Percentiles rank a stretch among this genome's conserved stretches.
Conservation (phyloP, 1,284 basidiomycete genomes). For the Neonothopanus nambi region DNA sequence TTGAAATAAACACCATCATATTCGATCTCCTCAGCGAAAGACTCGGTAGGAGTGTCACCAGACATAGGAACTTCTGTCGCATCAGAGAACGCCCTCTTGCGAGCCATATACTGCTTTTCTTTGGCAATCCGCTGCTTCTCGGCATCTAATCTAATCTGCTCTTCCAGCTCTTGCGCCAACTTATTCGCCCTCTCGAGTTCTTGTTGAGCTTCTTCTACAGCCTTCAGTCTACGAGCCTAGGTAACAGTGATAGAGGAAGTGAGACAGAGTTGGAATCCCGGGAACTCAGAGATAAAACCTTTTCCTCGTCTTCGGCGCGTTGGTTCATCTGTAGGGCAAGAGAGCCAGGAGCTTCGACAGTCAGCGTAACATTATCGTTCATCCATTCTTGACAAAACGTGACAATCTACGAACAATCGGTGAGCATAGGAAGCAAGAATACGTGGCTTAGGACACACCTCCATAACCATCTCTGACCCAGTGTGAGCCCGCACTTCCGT, state of each 20-base stretch:
- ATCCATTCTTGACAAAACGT: slow-evolving; percentile 74
- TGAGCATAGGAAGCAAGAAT: background rate
- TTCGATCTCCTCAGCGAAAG: slow-evolving; percentile 57
- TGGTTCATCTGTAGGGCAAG: slow-evolving; percentile 74
- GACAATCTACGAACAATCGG: slow-evolving; percentile 49
- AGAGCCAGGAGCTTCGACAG: slow-evolving; percentile 61
- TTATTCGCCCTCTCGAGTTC: slow-evolving; percentile 46
- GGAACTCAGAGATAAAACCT: slow-evolving; percentile 32
- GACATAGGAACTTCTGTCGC: slow-evolving; percentile 59
- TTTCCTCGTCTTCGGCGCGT: slow-evolving; percentile 65
- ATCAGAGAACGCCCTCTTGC: slow-evolving; percentile 65
- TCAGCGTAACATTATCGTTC: slow-evolving; percentile 51
- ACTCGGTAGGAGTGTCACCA: slow-evolving; percentile 58
- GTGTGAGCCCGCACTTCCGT: slow-evolving; percentile 58
- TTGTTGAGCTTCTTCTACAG: slow-evolving; percentile 49
- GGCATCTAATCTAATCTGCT: slow-evolving; percentile 62
- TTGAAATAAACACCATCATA: slow-evolving; percentile 60
- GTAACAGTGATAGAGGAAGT: slow-evolving; percentile 19
- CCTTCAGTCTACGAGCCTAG: slow-evolving; percentile 47
- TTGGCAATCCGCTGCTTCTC: slow-evolving; percentile 53
- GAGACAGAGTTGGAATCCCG: background rate
- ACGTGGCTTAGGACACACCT: slow-evolving; percentile 29
- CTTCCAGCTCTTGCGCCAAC: slow-evolving; percentile 56
- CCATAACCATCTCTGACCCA: slow-evolving; percentile 74
- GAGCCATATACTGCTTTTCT: slow-evolving; percentile 19